Evolutionary conservation across 192 early-diverging fungal genomes (phyloP), one percentile per base, ranked within the genome.

Genomic region (Backusella tarrabulga): DNA sequence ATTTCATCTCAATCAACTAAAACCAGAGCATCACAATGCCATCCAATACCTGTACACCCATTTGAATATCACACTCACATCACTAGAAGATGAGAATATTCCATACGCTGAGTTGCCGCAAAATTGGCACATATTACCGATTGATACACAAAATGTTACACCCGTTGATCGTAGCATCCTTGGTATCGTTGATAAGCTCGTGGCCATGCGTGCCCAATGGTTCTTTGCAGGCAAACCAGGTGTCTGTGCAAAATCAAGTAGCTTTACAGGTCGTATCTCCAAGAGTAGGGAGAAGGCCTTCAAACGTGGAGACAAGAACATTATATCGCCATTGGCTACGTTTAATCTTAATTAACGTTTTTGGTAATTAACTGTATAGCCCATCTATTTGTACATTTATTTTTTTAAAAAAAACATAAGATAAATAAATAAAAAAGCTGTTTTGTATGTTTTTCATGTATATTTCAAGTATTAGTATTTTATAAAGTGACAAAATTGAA

Each of bases 141-240:
- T 63, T 8, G 56, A 63, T 63, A 63, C 56, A 63, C 23, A 63
- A 11, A 63, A 63, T 26, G 67, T 7, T 15, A 35, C 26, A 34
- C 67, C 29, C 6, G 34, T 66, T 6, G 73, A 74, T 6, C 34
- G 23, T 4, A 77, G 78, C 23, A 66, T 83, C 0, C 52, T 83
- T 1, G 82, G 79, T 36, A 83, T 83, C 8, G 63, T 83, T 14
- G 82, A 83, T 68, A 83, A 83, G 26, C 44, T 83, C 26, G 63
- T 83, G 2, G 82, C 82, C 21, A 83, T 80, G 76, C 56, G 66
- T 34, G 77, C 82, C 12, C 66, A 80, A 11, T 83, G 82, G 82
- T 83, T 83, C 38, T 66, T 77, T n/a, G 79, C 76, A n/a, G 82
- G 82, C 15, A 17, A 72, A 4, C 74, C 79, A 5, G 69, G 44